Base-by-base conservation (phyloP, 768 basidiomycete species). In the Lactarius quietus region DNA sequence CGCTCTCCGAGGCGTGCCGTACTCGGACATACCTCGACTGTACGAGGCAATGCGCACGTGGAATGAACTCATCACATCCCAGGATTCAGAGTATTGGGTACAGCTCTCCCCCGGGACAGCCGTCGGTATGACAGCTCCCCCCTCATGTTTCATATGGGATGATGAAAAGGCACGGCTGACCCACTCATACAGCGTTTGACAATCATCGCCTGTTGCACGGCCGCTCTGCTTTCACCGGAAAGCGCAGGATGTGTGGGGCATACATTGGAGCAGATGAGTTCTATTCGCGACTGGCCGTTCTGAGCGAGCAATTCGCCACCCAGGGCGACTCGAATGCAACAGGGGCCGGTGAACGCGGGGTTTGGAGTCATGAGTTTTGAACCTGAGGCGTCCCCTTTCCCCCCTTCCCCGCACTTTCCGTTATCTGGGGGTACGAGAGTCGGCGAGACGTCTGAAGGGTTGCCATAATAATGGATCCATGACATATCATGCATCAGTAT, bases 131-230 rank as follows among this genome's bases (percentile, higher is more conserved):
- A 79, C 5, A 20, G 12, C 18, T 38, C 31, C 9, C 33, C 23
- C 12, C 12, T 26, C 18, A 4, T 33, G 33, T 33, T 33, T 33
- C 33, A 8, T 33, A 8, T 8, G 33, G 29, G 6, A 18, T 54
- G 35, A 43, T 33, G 23, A 52, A 23, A 36, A 15, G 29, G 20
- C 55, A 38, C 36, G 6, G 20, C 31, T 64, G 51, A 54, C 41
- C 4, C 28, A 6, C n/a, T 23, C 28, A 23, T 41, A 38, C 71
- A 93, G 93, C 94, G 26, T 81, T 96, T 57, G 89, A 98, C 75
- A 98, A 98, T 73, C 90, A 96, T 76, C 85, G 96, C 26, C 92
- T 98, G 15, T 79, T 98, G 57, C 96, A 98, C 70, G 96, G 96
- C 15, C 87, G 96, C n/a, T 93, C 94, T 0, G 84, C 87, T 1